A percentile compares a stretch with the other conserved stretches of the same genome.
Evolutionary conservation across 2,329 filamentous ascomycete species (phyloP).

Genomic region (Botrytis hyacinthi): DNA sequence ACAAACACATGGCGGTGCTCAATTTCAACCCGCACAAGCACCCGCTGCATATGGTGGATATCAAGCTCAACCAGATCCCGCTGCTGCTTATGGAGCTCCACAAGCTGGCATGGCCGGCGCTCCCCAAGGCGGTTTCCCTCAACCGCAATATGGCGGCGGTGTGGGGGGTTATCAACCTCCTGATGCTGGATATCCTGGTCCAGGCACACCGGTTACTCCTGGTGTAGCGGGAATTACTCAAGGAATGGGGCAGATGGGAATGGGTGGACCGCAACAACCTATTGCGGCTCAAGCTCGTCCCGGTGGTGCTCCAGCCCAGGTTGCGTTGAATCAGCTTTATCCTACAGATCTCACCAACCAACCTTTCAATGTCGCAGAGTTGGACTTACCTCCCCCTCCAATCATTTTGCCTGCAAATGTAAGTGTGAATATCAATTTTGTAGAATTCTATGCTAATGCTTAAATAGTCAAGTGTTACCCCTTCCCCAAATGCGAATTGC

Average conservation of each 20-base stretch:
- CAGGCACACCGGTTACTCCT: constrained; percentile 41
- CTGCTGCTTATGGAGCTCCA: constrained; percentile 35
- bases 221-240: constrained; percentile 72
- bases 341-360: constrained; percentile 88
- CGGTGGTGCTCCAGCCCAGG: constrained; percentile 49
- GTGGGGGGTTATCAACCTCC: constrained; percentile 59
- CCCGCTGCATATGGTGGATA: constrained; percentile 41
- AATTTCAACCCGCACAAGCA: constrained; percentile 43
- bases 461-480: constrained; percentile 77
- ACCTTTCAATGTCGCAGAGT: constrained; percentile 89
- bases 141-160: constrained; percentile 42
- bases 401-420: constrained; percentile 92
- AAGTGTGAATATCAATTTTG: constrained; percentile 44
- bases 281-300: constrained; percentile 46
- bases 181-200: constrained; percentile 62
- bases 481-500: constrained; percentile 88
- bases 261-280: constrained; percentile 46
- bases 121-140: constrained; percentile 38
- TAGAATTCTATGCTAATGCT: constrained; percentile 41
- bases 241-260: constrained; percentile 77
- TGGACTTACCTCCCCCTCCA: constrained; percentile 86
- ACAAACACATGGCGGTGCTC: constrained; percentile 56
- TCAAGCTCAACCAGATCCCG: constrained; percentile 33
- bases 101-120: constrained; percentile 38
- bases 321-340: constrained; percentile 80